A percentile compares a stretch with the other conserved stretches of the same genome.
Evolutionary conservation across 1,284 basidiomycete genomes (phyloP).

Genomic region (Moesziomyces sp.): DNA sequence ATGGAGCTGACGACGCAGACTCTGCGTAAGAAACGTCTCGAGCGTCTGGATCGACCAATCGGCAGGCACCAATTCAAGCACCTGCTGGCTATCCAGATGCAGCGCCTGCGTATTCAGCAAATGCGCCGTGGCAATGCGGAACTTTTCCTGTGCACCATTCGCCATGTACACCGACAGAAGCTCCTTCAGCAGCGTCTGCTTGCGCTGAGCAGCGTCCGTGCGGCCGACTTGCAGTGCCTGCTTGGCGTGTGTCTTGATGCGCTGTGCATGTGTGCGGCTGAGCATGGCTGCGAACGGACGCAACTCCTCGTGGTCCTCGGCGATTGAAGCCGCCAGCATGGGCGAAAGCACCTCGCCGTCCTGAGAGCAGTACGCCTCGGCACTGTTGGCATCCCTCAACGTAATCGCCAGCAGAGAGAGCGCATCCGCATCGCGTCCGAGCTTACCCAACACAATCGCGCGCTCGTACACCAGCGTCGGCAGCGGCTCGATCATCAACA

Average conservation of each 20-base stretch:
- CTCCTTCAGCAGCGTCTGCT: slow-evolving; percentile 41
- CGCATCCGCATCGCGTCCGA: slow-evolving; percentile 50
- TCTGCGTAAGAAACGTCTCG: slow-evolving; percentile 53
- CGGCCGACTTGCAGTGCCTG: slow-evolving; percentile 10
- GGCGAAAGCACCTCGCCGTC: slow-evolving; percentile 52
- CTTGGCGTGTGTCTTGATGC: slow-evolving; percentile 31
- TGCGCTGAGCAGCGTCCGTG: slow-evolving; percentile 13
- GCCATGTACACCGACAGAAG: slow-evolving; percentile 47
- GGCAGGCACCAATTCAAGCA: slow-evolving; percentile 53
- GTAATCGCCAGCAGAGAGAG: slow-evolving; percentile 48
- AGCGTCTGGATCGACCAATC: slow-evolving; percentile 56
- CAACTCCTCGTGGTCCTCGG: slow-evolving; percentile 32
- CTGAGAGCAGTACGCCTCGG: slow-evolving; percentile 60
- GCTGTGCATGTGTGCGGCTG: slow-evolving; percentile 36
- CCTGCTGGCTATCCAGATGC: slow-evolving; percentile 48
- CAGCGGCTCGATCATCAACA: slow-evolving; percentile 21
- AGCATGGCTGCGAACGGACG: slow-evolving; percentile 42
- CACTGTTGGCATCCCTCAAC: slow-evolving; percentile 54
- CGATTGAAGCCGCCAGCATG: slow-evolving; percentile 42
- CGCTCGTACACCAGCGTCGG: slow-evolving; percentile 42
- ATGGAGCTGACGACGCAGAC: slow-evolving; percentile 49
- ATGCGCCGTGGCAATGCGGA: slow-evolving; percentile 52
- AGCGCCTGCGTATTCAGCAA: slow-evolving; percentile 56
- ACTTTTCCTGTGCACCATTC: slow-evolving; percentile 42
- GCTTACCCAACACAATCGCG: slow-evolving; percentile 53